Evolutionary conservation across 2,329 filamentous ascomycete species (phyloP).

Genomic region (Cytospora schulzeri): DNA sequence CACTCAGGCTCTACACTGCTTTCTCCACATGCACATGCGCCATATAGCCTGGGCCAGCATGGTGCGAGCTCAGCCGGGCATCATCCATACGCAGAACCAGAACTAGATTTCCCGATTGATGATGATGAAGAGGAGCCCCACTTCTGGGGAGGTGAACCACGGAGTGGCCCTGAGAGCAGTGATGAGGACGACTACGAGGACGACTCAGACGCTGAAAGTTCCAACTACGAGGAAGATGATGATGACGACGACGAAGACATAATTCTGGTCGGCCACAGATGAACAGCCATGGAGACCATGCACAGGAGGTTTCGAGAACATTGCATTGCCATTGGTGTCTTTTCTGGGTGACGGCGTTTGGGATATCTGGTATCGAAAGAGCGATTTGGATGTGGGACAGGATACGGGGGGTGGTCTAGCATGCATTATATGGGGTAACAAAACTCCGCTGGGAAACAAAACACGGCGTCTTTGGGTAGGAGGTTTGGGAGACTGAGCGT

Average conservation of each 20-base stretch:
- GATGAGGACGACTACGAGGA: conserved; percentile 51
- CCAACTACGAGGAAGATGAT: conserved; percentile 45
- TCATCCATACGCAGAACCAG: conserved; percentile 11
- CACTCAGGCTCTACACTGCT: neutral
- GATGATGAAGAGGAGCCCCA: conserved; percentile 56
- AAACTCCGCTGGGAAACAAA: conserved; percentile 7
- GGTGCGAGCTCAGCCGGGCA: neutral
- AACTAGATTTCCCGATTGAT: conserved; percentile 4
- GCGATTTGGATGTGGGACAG: neutral
- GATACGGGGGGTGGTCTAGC: conserved; percentile 4
- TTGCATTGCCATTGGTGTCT: conserved; percentile 20
- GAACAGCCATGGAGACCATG: conserved; percentile 7
- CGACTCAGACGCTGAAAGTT: conserved; percentile 45
- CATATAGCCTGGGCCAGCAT: neutral
- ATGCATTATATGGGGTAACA: conserved; percentile 16
- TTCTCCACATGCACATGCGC: neutral
- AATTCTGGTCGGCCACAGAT: conserved; percentile 50
- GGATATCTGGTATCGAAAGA: conserved; percentile 8
- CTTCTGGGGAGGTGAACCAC: conserved; percentile 40
- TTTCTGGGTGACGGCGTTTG: conserved; percentile 19
- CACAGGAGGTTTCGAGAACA: neutral
- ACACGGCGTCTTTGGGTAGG: conserved; percentile 7
- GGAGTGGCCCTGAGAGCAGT: conserved; percentile 36
- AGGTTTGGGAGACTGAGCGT: neutral
- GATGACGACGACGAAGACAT: conserved; percentile 56